Evolutionary conservation across 345 rosid genomes (phyloP), one percentile per base, ranked within the genome.

Genomic region (Capsella bursapastoris): DNA sequence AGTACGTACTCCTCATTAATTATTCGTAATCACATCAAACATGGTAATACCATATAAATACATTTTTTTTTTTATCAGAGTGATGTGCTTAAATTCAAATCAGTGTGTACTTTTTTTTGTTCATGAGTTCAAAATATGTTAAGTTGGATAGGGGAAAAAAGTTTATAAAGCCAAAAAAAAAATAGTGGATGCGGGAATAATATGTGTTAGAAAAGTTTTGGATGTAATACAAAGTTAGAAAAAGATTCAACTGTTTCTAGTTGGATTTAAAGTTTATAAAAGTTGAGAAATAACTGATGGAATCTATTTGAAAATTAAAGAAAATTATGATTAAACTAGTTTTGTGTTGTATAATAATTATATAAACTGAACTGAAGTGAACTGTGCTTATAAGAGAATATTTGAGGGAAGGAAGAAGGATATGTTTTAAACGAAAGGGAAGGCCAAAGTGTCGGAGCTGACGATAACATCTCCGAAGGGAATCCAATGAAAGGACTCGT

Each of bases 401-500:
- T 22, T 22, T 22, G 2, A 2, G 2, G 25, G 25, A 2, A 22
- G 2, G 25, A 22, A 22, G 15, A 57, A 4, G 18, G 37, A 2
- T 22, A 56, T 57, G n/a, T 58, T 53, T 58, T 35, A 27, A 64
- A 41, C 27, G 8, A 28, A 22, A 4, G 49, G 14, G 29, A 50
- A 41, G 64, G 64, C 60, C 73, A 66, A 50, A 50, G 41, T 59
- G 69, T 66, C 70, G 57, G 68, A 28, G 43, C 64, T 38, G 63
- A 57, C 35, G 31, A 64, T 65, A 65, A 50, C 74, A 78, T 44
- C 52, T 58, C 9, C 41, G 13, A 60, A 60, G 74, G 74, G 81
- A 78, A 78, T 78, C 81, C 78, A 73, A 78, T 73, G 81, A 68
- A 73, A 59, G 58, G 70, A 73, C 78, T 73, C 81, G 74, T 78